Base-by-base conservation (phyloP, 257 asterid species). In the Solanum piurae region DNA sequence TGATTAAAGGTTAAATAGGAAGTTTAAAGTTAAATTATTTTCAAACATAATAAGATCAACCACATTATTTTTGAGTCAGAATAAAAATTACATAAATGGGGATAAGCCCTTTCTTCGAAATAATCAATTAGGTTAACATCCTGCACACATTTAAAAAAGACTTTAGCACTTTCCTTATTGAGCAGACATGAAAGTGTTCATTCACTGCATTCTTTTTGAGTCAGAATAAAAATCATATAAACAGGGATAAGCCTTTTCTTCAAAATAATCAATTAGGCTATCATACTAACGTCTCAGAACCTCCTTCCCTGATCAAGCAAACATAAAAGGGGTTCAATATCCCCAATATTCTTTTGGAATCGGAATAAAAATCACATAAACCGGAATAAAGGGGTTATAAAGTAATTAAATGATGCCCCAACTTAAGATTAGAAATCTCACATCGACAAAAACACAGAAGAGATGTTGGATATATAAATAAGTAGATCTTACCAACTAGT, bases 381-480 rank as follows among this genome's bases (percentile, higher is more conserved):
- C 1, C 0, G 3, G 7, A 4, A 60, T 21, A 2, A 1, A 23
- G 6, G 14, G 31, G 16, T 62, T 62, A 23, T 62, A 62, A n/a
- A 62, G 71, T 62, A 62, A 10, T 62, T 62, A n/a, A 62, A 23
- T 49, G 21, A 14, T 1, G 55, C 0, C 20, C 1, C 55, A 46
- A 12, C 20, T 12, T 13, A 46, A 46, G 55, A 46, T 46, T 46
- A 13, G 55, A 12, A 1, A 0, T 46, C 0, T 0, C 55, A 46
- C 20, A 1, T 46, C 5, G 0, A 46, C 0, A 12, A 46, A 9
- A 46, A 46, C 6, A 46, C 55, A 46, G 0, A 0, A 46, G 2
- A 46, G 18, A 0, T 46, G 0, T 46, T 46, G 6, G 18, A 18
- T 1, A 46, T 46, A 46, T 46, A 46, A 46, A 0, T 14, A 46